These are phyloP conservation scores for Chrysosporium keratinophilum DNA, from an alignment of 2,329 filamentous ascomycete species.

Conservation along the genomic window DNA sequence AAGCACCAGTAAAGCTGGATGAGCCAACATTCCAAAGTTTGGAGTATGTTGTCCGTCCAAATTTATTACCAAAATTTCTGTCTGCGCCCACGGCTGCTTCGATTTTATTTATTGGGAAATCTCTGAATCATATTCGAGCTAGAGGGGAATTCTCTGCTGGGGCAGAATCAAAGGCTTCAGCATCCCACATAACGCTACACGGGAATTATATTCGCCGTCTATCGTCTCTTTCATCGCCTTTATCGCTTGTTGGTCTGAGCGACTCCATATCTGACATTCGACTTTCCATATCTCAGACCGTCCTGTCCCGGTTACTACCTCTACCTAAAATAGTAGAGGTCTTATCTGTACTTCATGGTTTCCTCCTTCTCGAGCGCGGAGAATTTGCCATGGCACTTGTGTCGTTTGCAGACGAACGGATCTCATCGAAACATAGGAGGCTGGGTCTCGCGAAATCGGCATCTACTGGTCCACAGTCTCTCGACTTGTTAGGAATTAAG, in stretches of 20 bases:
- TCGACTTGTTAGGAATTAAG: constrained; percentile 61
- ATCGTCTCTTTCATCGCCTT: constrained; percentile 58
- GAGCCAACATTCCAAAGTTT: constrained; percentile 19
- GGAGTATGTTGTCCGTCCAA: constrained; percentile 49
- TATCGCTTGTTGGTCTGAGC: constrained; percentile 61
- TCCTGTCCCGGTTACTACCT: constrained; percentile 71
- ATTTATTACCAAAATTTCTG: constrained; percentile 69
- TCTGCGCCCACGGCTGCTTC: constrained; percentile 62
- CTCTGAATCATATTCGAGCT: constrained; percentile 69
- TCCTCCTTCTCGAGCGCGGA: constrained; percentile 75
- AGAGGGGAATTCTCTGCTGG: constrained; percentile 30
- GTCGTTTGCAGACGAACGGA: constrained; percentile 69
- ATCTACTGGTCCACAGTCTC: constrained; percentile 29
- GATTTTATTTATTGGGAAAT: constrained; percentile 83
- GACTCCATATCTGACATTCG: constrained; percentile 66
- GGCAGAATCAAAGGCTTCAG: constrained; percentile 27
- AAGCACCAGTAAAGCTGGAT: constrained; percentile 34
- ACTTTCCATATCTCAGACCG: constrained; percentile 70
- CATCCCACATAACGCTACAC: constrained; percentile 51
- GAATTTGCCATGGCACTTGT: constrained; percentile 87
- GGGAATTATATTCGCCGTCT: constrained; percentile 46
- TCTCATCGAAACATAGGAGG: constrained; percentile 61
- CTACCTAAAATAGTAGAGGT: constrained; percentile 65
- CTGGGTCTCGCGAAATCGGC: constrained; percentile 16
- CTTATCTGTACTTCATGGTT: constrained; percentile 67